Evolutionary conservation across 2,329 filamentous ascomycete genomes (phyloP).

Genomic region (Neospermospora avenae): DNA sequence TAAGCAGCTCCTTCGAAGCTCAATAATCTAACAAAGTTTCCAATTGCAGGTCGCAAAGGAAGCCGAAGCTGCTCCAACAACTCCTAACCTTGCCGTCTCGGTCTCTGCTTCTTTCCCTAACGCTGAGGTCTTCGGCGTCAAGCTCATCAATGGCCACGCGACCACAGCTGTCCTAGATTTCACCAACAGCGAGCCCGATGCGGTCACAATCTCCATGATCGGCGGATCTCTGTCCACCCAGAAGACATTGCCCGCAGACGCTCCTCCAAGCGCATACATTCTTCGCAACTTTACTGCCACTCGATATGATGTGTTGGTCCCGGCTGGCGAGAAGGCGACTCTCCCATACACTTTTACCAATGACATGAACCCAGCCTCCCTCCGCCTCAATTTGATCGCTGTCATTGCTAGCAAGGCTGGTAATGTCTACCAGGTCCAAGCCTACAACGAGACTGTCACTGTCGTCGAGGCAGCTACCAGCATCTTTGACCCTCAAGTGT

Average conservation of each 20-base stretch:
- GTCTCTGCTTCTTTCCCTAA: slow-evolving; percentile 62
- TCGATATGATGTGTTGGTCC: slow-evolving; percentile 70
- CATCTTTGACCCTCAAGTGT: slow-evolving; percentile 96
- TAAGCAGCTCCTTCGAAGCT: background rate
- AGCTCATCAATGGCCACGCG: slow-evolving; percentile 88
- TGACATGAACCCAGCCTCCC: slow-evolving; percentile 90
- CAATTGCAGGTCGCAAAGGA: slow-evolving; percentile 28
- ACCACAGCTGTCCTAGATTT: slow-evolving; percentile 81
- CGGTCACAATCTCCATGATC: slow-evolving; percentile 73
- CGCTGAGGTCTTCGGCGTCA: slow-evolving; percentile 80
- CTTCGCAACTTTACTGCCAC: slow-evolving; percentile 82
- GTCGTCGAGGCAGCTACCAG: slow-evolving; percentile 89
- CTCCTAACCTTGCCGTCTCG: slow-evolving; percentile 59
- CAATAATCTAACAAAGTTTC: background rate
- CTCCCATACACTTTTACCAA: slow-evolving; percentile 82
- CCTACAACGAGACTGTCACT: slow-evolving; percentile 78
- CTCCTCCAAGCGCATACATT: slow-evolving; percentile 50
- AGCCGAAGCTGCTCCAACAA: slow-evolving; percentile 21
- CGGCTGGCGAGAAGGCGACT: slow-evolving; percentile 70
- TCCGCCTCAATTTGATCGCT: slow-evolving; percentile 73
- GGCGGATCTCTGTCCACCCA: slow-evolving; percentile 68
- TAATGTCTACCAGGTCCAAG: slow-evolving; percentile 70
- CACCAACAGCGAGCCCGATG: slow-evolving; percentile 74
- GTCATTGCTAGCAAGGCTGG: slow-evolving; percentile 67
- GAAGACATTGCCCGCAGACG: slow-evolving; percentile 48